phyloP scores from a whole-genome alignment of 225 moss, liverwort and hornwort species.

The Physcomitrium patens region DNA sequence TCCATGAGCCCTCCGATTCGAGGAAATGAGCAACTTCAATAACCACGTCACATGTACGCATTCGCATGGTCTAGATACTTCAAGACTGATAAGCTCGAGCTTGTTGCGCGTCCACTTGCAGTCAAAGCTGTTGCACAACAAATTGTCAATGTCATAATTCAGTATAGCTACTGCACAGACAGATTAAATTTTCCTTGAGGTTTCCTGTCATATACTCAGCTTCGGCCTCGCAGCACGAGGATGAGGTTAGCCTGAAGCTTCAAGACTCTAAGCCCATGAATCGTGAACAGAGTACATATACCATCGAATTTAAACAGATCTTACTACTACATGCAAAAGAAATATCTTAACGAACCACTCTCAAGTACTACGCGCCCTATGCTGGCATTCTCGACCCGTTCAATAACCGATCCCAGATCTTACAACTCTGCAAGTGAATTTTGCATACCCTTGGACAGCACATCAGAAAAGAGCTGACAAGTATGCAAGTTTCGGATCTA shows the following conservation, averaged over 20 bases:
- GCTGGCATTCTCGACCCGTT: conserved; percentile 20
- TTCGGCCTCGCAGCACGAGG: conserved; percentile 15
- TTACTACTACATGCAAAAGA: neutral
- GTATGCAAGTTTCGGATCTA: conserved; percentile 30
- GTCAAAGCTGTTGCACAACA: conserved; percentile 29
- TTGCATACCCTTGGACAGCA: conserved; percentile 7
- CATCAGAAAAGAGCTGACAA: conserved; percentile 22
- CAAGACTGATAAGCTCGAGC: neutral
- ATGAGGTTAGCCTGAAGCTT: conserved; percentile 2
- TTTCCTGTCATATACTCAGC: conserved; percentile 3
- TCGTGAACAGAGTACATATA: conserved; percentile 6
- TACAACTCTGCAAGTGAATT: neutral
- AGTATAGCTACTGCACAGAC: conserved; percentile 12
- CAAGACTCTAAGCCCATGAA: conserved; percentile 12
- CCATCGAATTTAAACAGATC: conserved; percentile 9
- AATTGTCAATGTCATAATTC: conserved; percentile 26
- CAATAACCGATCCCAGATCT: neutral
- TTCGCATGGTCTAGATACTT: neutral
- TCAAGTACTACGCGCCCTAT: neutral
- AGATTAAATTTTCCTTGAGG: conserved; percentile 6
- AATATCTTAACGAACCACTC: neutral
- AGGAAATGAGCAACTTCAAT: neutral
- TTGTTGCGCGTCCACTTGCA: neutral
- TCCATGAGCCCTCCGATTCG: conserved; percentile 23
- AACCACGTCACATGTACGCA: neutral